These are phyloP conservation scores for Telopea speciosissima DNA, from an alignment of 177 flowering plant species.

Conservation along the genomic window DNA sequence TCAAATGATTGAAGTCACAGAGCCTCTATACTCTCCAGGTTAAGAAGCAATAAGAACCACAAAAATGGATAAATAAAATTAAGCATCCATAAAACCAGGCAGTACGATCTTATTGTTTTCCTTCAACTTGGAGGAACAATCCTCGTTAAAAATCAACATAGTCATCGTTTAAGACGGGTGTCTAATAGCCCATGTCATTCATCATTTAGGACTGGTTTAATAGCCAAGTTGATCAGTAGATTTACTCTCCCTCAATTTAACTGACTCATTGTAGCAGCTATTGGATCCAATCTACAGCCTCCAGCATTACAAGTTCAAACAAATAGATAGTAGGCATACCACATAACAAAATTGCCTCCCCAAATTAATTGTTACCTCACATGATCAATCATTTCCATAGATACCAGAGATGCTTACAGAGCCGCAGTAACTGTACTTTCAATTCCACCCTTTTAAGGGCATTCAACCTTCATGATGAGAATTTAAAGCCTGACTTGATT, in stretches of 20 bases:
- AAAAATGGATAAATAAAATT: background rate
- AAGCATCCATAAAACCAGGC: background rate
- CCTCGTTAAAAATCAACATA: background rate
- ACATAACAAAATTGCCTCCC: background rate
- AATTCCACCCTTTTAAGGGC: background rate
- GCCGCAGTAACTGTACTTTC: background rate
- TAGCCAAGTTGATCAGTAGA: background rate
- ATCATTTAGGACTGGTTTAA: background rate
- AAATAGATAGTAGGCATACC: background rate
- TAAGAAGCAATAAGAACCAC: background rate
- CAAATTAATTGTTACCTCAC: background rate
- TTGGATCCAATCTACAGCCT: background rate
- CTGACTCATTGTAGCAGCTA: background rate
- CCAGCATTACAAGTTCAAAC: background rate
- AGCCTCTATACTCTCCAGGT: background rate
- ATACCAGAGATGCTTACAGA: background rate
- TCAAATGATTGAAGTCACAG: background rate
- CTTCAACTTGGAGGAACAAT: background rate
- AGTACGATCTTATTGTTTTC: background rate
- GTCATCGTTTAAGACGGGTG: background rate
- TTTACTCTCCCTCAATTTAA: background rate
- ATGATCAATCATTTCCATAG: background rate
- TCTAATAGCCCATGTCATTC: background rate
- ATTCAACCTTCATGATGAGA: background rate
- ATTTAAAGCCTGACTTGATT: background rate